Conservation (phyloP, 2,329 filamentous ascomycete species). For the Chrysoporthe puriensis region DNA sequence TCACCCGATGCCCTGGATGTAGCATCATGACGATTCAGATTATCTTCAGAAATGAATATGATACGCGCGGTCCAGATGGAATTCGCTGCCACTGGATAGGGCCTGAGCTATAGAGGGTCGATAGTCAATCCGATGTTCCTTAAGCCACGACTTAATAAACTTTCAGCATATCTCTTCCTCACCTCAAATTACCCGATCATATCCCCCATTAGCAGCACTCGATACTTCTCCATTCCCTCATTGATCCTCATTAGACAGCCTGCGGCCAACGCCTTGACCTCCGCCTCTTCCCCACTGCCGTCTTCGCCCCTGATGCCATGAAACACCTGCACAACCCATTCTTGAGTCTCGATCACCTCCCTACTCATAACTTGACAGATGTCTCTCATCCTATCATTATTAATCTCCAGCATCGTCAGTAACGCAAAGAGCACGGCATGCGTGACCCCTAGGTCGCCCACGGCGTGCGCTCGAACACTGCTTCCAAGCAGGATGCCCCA, state of each 20-base stretch:
- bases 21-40: background rate
- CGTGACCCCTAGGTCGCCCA: constrained; percentile 68
- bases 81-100: background rate
- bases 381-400: constrained; percentile 69
- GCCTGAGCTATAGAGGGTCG: background rate
- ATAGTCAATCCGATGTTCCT: too few relatives aligned
- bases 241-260: constrained; percentile 76
- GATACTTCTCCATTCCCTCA: constrained; percentile 82
- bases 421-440: constrained; percentile 79
- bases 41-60: background rate
- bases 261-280: constrained; percentile 77
- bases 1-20: background rate
- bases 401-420: constrained; percentile 80
- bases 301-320: constrained; percentile 57
- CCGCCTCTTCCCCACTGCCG: constrained; percentile 70
- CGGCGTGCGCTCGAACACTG: constrained; percentile 62
- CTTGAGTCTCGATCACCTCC: constrained; percentile 81
- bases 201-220: constrained; percentile 75
- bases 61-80: background rate
- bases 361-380: constrained; percentile 75
- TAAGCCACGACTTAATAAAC: background rate
- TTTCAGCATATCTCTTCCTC: background rate
- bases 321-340: constrained; percentile 83
- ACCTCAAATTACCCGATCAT: constrained; percentile 44
- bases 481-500: constrained; percentile 75